A percentile compares a stretch with the other conserved stretches of the same genome.
Evolutionary conservation across 768 basidiomycete species (phyloP).

Genomic region (Lentinula boryana): DNA sequence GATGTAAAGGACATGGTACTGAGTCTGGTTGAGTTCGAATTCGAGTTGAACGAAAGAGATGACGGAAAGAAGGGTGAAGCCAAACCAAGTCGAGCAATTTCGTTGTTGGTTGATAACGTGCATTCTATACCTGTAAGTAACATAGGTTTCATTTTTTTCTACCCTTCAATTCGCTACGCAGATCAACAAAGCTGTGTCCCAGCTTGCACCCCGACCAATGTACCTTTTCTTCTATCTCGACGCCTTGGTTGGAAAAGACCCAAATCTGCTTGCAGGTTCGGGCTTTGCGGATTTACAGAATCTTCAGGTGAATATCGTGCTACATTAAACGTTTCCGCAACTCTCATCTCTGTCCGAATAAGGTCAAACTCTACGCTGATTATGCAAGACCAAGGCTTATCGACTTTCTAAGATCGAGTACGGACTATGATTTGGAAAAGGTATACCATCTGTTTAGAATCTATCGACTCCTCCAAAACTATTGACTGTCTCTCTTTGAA

Average conservation of each 20-base stretch:
- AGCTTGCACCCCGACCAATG: constrained; percentile 66
- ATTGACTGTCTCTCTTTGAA: constrained; percentile 19
- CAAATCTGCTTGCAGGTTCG: constrained; percentile 55
- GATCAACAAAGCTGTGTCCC: constrained; percentile 85
- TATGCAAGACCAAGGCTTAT: constrained; percentile 74
- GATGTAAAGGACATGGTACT: constrained; percentile 93
- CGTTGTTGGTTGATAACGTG: constrained; percentile 85
- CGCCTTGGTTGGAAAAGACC: constrained; percentile 80
- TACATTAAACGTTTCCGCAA: neutral
- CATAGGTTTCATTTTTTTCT: neutral
- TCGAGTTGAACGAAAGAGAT: constrained; percentile 68
- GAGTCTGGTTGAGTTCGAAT: constrained; percentile 83
- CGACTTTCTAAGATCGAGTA: constrained; percentile 87
- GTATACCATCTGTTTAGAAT: constrained; percentile 27
- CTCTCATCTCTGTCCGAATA: neutral
- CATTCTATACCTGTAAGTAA: constrained; percentile 90
- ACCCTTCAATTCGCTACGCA: constrained; percentile 21
- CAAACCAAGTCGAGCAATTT: constrained; percentile 68
- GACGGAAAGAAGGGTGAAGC: constrained; percentile 20
- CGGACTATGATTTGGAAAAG: constrained; percentile 84
- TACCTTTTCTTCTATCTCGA: constrained; percentile 94
- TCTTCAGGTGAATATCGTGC: constrained; percentile 40
- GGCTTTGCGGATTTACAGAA: constrained; percentile 68
- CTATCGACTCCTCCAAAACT: neutral
- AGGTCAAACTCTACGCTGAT: constrained; percentile 91